A percentile compares a stretch with the other conserved stretches of the same genome.
Evolutionary conservation across 176 grass and related monocot species (phyloP).

Genomic region (Carex littledalei): DNA sequence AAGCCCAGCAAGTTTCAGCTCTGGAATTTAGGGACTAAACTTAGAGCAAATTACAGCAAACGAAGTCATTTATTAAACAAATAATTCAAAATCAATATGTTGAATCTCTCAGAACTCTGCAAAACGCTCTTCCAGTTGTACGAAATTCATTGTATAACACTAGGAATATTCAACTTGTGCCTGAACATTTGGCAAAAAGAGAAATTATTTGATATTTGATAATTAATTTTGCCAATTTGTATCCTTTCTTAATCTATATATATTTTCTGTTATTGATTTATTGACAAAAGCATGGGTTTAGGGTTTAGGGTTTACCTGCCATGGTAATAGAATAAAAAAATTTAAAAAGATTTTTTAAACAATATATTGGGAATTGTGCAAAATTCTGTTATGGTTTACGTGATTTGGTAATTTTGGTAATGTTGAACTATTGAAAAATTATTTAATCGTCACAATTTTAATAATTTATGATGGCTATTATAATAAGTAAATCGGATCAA

Average conservation of each 20-base stretch:
- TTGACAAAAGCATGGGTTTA: conserved; percentile 6
- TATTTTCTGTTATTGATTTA: neutral
- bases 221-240: conserved; percentile 4
- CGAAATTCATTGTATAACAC: neutral
- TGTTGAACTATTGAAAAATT: neutral
- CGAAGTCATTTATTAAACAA: neutral
- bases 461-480: neutral
- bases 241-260: neutral
- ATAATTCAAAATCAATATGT: neutral
- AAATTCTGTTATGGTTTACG: neutral
- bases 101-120: neutral
- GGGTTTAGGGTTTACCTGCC: no score
- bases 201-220: neutral
- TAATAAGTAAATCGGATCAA: no score
- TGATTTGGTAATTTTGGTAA: neutral
- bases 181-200: neutral
- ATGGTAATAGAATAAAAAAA: neutral
- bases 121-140: neutral
- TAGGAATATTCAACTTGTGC: no score
- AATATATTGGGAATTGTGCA: neutral
- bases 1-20: neutral
- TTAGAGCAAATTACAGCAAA: neutral
- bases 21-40: neutral
- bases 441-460: neutral
- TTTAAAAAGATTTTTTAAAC: neutral